Evolutionary conservation across 345 rosid genomes (phyloP), one percentile per base, ranked within the genome.

Genomic region (Ceriops decandra): DNA sequence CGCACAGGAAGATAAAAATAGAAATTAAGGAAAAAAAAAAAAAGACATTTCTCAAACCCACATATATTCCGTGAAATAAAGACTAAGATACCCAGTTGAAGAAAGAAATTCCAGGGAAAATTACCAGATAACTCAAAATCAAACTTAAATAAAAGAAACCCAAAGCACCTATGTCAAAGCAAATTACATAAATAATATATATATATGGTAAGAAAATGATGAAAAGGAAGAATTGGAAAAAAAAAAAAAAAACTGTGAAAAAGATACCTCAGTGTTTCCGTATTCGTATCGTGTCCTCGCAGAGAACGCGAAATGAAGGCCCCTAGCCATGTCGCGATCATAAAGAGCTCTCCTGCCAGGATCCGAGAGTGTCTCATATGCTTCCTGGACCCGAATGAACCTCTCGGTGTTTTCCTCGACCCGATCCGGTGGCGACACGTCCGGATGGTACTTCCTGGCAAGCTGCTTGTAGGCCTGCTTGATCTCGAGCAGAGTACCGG

Each of bases 391-490:
- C 69, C 68, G 70, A 53, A 77, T 77, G 64, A 77, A 77, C 72
- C 83, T 76, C 75, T 72, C 79, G 17, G 98, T 92, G 60, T 85
- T 78, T 78, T 92, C 98, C 60, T 80, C 85, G 53, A 90, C 81
- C 62, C 81, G 91, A 82, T 72, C 96, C 62, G 93, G 89, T 0
- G 98, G 98, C 21, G 96, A 92, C 5, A 92, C 96, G 63, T 92
- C 98, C 5, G 98, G 98, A 30, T 92, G 98, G 72, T 87, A 92
- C 76, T 87, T 92, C 9, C 88, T 75, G 5, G 93, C 98, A 3
- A 87, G 76, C 71, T 87, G 90, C 81, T 92, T 92, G 72, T 92
- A 92, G 6, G 97, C 98, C 76, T 90, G 93, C 71, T 92, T 92
- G 63, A 92, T 88, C 57, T 92, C 95, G 10, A 70, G 82, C 22